Conservation (phyloP, 306 rosid species). For the Vigna unguiculata region DNA sequence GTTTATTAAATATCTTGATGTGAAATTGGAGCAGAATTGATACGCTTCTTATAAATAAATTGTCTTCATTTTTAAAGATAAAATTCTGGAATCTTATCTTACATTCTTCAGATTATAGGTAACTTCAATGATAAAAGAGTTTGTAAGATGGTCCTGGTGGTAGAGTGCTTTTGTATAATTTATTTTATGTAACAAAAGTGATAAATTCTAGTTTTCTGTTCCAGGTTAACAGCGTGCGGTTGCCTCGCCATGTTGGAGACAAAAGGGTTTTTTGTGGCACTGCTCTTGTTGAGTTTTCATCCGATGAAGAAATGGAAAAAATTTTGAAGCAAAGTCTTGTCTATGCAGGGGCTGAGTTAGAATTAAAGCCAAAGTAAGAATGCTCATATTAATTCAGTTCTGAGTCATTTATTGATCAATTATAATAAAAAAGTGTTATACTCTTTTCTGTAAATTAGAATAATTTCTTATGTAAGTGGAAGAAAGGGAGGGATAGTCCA, state of each 20-base stretch:
- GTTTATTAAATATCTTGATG: neutral
- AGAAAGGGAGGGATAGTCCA: neutral
- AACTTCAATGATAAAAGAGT: neutral
- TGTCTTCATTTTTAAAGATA: neutral
- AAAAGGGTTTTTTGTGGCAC: conserved; percentile 74
- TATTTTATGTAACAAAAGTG: neutral
- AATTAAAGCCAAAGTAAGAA: conserved; percentile 78
- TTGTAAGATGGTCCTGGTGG: neutral
- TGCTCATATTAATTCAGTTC: conserved; percentile 2
- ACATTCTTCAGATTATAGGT: conserved; percentile 1
- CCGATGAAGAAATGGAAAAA: conserved; percentile 72
- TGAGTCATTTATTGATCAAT: neutral
- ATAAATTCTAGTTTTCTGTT: conserved; percentile 28
- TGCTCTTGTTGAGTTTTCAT: conserved; percentile 80
- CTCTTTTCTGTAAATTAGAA: neutral
- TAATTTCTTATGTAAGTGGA: neutral
- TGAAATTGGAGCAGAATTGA: neutral
- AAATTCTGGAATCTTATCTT: neutral
- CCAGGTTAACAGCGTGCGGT: conserved; percentile 81
- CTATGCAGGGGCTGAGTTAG: conserved; percentile 69
- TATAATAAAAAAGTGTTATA: neutral
- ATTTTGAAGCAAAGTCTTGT: conserved; percentile 54
- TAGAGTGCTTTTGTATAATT: neutral
- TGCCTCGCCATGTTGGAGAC: conserved; percentile 87
- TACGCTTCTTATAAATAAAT: neutral